Base-by-base conservation (phyloP, 805 yeast species). In the Zygoascus biomembranicola region DNA sequence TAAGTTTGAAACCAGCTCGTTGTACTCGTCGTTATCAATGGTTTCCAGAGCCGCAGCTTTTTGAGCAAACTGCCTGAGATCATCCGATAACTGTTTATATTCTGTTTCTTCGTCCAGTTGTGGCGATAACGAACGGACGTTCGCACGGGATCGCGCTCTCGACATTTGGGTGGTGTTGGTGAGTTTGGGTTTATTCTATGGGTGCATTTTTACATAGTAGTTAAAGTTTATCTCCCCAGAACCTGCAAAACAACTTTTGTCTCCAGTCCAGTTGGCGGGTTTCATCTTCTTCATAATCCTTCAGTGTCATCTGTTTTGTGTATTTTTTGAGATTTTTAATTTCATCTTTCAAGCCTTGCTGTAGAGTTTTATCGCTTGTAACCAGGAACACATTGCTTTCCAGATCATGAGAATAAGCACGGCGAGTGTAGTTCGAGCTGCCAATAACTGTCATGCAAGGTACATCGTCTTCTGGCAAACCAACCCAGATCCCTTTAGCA, bases 401-500 rank as follows among this genome's bases (percentile, higher is more conserved):
- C 54, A 94, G 73, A 67, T 94, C 99, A 55, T 85, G 78, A 2
- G 85, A 77, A 63, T 92, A 92, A 0, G 97, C 90, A 56, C 99
- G 76, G 57, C 85, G 80, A 0, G 99, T 94, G 68, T 90, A 94
- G 67, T 94, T 94, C 0, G 97, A 89, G 0, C 96, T 87, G 0
- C 99, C 99, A 49, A 94, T 77, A 6, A 90, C 80, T 0, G 97
- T 87, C 11, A 88, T 70, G 18, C 84, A 76, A 1, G 97, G 97
- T 11, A 65, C 63, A 0, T 61, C 57, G 47, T 81, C 85, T 1
- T 70, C 74, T 0, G 89, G 85, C 11, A 74, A 72, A 8, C 79
- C 74, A 0, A 87, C 70, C 98, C 98, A 94, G 4, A 92, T 71
- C 1, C 99, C 99, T 66, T 94, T 94, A 13, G 99, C 98, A 65